Evolutionary conservation across 2,329 filamentous ascomycete species (phyloP).

Genomic region (Epicoccum sorghinum): DNA sequence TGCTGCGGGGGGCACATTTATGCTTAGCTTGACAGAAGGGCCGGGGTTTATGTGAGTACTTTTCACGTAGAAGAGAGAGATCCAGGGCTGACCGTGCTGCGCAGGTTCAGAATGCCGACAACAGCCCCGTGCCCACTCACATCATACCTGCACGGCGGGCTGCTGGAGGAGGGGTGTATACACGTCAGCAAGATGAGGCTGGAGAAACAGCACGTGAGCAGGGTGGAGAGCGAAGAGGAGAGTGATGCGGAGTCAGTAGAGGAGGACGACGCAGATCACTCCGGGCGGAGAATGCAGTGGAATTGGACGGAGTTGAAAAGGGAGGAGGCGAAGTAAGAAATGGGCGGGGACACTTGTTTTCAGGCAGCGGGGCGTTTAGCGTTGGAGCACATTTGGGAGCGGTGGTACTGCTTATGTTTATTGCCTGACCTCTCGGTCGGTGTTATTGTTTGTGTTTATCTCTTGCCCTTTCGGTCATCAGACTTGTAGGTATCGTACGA

Average conservation of each 20-base stretch:
- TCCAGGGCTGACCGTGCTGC: not conserved
- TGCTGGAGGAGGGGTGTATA: conserved; percentile 27
- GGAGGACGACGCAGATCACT: conserved; percentile 17
- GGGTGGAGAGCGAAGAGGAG: not conserved
- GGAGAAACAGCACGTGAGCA: not conserved
- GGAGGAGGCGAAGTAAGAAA: not conserved
- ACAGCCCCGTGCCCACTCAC: conserved; percentile 14
- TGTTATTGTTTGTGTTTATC: conserved; percentile 2
- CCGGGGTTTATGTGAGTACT: conserved; percentile 23
- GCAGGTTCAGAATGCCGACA: conserved; percentile 19
- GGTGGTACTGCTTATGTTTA: conserved; percentile 1
- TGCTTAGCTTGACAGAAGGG: conserved; percentile 18
- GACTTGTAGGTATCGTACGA: not conserved
- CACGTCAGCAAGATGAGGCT: conserved; percentile 14
- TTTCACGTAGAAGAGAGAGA: not conserved
- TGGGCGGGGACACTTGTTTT: not conserved
- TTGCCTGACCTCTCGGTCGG: not conserved
- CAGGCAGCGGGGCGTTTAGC: conserved; percentile 6
- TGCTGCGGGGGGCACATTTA: conserved; percentile 13
- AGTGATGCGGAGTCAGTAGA: conserved; percentile 18
- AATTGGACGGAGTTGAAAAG: conserved; percentile 19
- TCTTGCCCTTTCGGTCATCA: not conserved
- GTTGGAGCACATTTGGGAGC: not conserved
- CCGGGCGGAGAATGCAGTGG: conserved; percentile 22
- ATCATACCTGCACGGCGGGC: conserved; percentile 17